Percentiles rank a stretch among this genome's conserved stretches.
Conservation (phyloP, 129 eudicot species). For the Ambrosia trifida region DNA sequence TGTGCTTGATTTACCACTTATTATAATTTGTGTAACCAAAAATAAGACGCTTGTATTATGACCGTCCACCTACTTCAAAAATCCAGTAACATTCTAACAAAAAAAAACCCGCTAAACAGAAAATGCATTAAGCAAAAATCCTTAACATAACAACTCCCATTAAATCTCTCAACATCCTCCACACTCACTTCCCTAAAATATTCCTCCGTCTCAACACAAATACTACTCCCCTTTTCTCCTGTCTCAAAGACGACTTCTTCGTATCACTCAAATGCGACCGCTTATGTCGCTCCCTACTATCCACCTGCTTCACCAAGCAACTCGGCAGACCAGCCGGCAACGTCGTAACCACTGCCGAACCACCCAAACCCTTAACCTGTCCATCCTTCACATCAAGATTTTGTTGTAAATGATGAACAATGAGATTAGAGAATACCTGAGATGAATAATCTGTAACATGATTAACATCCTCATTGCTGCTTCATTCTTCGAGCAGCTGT, state of each 20-base stretch:
- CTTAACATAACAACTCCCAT: constrained; percentile 30
- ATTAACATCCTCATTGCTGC: constrained; percentile 11
- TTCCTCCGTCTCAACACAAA: constrained; percentile 83
- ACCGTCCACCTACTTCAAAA: no score
- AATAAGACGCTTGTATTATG: no score
- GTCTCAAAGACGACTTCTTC: constrained; percentile 40
- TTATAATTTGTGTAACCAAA: no score
- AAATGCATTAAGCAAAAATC: no score
- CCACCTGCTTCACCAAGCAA: constrained; percentile 49
- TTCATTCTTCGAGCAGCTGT: no score
- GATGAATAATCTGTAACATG: constrained; percentile 20
- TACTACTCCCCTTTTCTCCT: constrained; percentile 42
- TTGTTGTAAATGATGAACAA: no score
- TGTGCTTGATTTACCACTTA: no score
- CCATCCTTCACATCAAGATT: constrained; percentile 66
- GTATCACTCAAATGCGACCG: constrained; percentile 59
- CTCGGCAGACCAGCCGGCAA: constrained; percentile 68
- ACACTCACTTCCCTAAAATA: constrained; percentile 70
- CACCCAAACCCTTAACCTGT: constrained; percentile 18
- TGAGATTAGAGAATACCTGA: constrained; percentile 19
- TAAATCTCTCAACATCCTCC: constrained; percentile 60
- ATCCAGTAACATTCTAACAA: no score
- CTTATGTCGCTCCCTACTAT: constrained; percentile 74
- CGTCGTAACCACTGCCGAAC: constrained; percentile 4
- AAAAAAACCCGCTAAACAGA: no score